These are phyloP conservation scores for Actinomortierella wolfii DNA, from an alignment of 371 early-diverging fungal species.

Conservation along the genomic window DNA sequence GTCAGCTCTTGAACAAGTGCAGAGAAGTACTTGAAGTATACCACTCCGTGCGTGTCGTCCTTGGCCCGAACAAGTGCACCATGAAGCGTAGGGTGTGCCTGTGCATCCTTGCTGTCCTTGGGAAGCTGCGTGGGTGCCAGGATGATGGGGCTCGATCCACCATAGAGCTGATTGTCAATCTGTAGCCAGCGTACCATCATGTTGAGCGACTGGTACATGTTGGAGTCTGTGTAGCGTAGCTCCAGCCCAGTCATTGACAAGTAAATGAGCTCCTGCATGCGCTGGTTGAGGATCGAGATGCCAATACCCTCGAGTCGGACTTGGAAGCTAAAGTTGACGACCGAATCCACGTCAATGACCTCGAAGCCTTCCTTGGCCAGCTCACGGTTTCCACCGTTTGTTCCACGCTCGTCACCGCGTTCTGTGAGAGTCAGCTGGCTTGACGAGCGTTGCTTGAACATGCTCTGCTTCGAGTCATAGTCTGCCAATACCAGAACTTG, in stretches of 20 bases:
- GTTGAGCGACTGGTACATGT: constrained; percentile 72
- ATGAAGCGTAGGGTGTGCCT: constrained; percentile 66
- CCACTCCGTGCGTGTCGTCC: constrained; percentile 86
- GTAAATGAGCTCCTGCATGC: constrained; percentile 85
- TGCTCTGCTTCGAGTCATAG: constrained; percentile 66
- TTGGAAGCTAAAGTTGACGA: constrained; percentile 65
- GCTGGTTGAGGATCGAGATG: constrained; percentile 80
- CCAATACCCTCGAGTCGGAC: constrained; percentile 88
- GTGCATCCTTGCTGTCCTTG: constrained; percentile 62
- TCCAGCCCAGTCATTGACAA: constrained; percentile 75
- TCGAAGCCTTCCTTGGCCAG: constrained; percentile 60
- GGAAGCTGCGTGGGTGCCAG: constrained; percentile 89
- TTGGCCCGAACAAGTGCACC: constrained; percentile 75
- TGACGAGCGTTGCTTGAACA: constrained; percentile 54
- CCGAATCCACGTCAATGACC: constrained; percentile 58
- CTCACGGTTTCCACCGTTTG: constrained; percentile 21
- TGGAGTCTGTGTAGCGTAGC: constrained; percentile 76
- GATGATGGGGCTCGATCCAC: constrained; percentile 83
- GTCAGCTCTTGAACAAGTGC: constrained; percentile 91
- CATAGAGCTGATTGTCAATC: constrained; percentile 93
- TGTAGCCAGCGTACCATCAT: constrained; percentile 89
- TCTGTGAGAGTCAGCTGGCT: constrained; percentile 33
- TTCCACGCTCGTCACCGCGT: constrained; percentile 23
- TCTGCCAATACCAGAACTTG: constrained; percentile 79
- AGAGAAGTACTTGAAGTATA: constrained; percentile 91